These are phyloP conservation scores for Rhododendron kiyosumense DNA, from an alignment of 148 eudicot species.

Conservation along the genomic window DNA sequence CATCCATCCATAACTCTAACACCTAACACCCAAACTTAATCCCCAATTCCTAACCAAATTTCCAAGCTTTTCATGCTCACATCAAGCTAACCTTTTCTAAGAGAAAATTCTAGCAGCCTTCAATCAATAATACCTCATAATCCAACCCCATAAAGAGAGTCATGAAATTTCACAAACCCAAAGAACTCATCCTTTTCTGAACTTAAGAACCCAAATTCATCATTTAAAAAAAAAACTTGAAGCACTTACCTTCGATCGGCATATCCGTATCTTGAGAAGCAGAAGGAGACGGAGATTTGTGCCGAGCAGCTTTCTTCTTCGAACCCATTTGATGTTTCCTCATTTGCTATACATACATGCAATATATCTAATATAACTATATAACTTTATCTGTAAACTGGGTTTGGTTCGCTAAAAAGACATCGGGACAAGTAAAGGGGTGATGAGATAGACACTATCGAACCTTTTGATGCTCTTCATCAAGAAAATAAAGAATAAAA, in stretches of 20 bases:
- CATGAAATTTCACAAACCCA: not conserved
- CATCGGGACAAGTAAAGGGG: not conserved
- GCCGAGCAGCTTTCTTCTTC: not conserved
- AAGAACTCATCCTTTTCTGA: not conserved
- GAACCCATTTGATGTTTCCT: constrained; percentile 10
- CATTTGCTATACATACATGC: not conserved
- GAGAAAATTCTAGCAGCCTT: not conserved
- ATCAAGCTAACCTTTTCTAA: not conserved
- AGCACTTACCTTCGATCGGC: constrained; percentile 13
- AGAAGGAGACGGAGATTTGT: constrained; percentile 12
- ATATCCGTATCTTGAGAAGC: constrained; percentile 10
- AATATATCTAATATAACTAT: not conserved
- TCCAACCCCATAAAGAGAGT: not conserved
- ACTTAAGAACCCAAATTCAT: not conserved
- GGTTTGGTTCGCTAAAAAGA: not conserved
- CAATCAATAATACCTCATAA: not conserved
- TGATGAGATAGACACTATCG: not conserved
- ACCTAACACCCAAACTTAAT: not conserved
- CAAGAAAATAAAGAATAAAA: not conserved
- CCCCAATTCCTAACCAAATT: not conserved
- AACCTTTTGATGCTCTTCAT: not conserved
- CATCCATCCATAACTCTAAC: not conserved
- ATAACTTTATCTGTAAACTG: not conserved
- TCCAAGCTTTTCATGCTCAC: not conserved
- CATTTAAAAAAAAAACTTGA: not conserved